phyloP scores from a whole-genome alignment of 2,329 filamentous ascomycete species.

The Allantophomopsis lycopodina region DNA sequence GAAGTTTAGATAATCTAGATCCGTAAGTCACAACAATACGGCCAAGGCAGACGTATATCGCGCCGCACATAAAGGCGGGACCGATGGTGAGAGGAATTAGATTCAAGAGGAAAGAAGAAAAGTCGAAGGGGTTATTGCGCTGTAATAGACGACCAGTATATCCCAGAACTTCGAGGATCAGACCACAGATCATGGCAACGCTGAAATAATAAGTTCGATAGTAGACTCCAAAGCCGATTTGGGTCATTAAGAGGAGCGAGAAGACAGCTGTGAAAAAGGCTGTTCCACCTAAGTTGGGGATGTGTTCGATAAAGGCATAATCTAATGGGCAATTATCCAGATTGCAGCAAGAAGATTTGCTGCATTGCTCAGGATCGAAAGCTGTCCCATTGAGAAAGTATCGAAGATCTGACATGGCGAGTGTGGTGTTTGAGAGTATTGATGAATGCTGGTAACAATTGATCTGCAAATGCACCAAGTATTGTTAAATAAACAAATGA shows the following conservation, averaged over 20 bases:
- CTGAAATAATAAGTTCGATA: conserved; percentile 43
- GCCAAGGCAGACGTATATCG: conserved; percentile 42
- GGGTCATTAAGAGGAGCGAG: conserved; percentile 29
- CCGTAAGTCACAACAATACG: conserved; percentile 40
- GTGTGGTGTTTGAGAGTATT: neutral
- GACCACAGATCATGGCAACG: conserved; percentile 35
- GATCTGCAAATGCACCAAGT: too few relatives aligned
- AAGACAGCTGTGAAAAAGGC: conserved; percentile 36
- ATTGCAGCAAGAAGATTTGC: neutral
- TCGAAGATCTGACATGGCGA: neutral
- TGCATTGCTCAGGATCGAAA: neutral
- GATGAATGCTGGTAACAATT: neutral
- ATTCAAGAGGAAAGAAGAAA: conserved; percentile 33
- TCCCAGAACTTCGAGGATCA: conserved; percentile 38
- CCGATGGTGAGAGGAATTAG: conserved; percentile 41
- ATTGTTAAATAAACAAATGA: too few relatives aligned
- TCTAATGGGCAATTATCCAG: conserved; percentile 1
- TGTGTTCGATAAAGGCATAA: conserved; percentile 20
- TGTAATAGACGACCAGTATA: conserved; percentile 40
- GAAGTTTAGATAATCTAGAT: conserved; percentile 26
- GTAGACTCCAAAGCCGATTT: conserved; percentile 31
- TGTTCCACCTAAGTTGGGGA: conserved; percentile 33
- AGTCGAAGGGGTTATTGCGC: conserved; percentile 33
- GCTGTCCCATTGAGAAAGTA: neutral
- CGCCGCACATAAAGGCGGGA: conserved; percentile 40